Conservation (phyloP, 164 flowering plant genomes). For the Santalum album region DNA sequence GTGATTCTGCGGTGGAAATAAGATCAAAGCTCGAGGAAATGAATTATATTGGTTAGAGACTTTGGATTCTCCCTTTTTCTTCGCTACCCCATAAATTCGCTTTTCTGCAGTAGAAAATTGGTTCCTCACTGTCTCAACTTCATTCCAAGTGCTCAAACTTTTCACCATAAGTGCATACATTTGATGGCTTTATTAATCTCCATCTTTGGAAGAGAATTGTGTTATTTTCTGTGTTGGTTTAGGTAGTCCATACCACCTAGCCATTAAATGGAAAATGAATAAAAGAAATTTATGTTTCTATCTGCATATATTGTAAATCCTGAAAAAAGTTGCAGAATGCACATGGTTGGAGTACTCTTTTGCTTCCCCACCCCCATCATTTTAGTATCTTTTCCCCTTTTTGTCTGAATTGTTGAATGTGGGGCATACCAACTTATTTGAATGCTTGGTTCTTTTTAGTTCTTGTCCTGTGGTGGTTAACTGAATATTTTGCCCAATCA, state of each 20-base stretch:
- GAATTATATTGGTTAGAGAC: slow-evolving; percentile 71
- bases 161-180: too few species aligned
- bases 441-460: too few species aligned
- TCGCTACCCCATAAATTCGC: neutral
- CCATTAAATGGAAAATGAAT: neutral
- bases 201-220: too few species aligned
- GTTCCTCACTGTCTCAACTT: too few species aligned
- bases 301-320: neutral
- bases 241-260: too few species aligned
- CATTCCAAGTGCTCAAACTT: too few species aligned
- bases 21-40: slow-evolving; percentile 70
- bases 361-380: neutral
- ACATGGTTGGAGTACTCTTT: neutral
- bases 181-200: too few species aligned
- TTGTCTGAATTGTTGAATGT: neutral
- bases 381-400: neutral
- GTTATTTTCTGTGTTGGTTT: too few species aligned
- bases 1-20: slow-evolving; percentile 41
- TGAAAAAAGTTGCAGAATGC: neutral
- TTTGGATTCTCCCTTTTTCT: slow-evolving; percentile 7
- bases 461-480: neutral
- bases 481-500: too few species aligned
- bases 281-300: neutral
- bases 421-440: neutral
- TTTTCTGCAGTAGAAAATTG: slow-evolving; percentile 8